Base-by-base conservation (phyloP, 2,329 filamentous ascomycete species). In the Hyphodiscus sp. region DNA sequence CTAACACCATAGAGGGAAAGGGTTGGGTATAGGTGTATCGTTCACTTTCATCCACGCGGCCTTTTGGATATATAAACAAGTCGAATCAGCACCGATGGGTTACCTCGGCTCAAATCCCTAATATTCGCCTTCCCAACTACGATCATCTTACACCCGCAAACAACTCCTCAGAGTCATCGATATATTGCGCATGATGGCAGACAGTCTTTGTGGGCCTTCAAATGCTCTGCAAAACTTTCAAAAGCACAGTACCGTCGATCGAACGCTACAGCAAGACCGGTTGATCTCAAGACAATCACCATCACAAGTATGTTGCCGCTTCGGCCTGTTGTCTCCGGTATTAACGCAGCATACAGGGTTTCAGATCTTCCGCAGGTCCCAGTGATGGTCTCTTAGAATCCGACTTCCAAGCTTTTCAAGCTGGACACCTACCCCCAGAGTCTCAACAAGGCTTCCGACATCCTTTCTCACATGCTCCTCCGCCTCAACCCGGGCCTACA, bases 171-270 rank as follows among this genome's bases (percentile, higher is more conserved):
- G 7, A 43, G 30, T 50, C n/a, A 29, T 20, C 5, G 45, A 46
- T 8, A 46, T 20, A 20, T n/a, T 10, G 19, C 42, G 6, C 65
- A 63, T 19, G 62, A 87, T 87, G 84, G 75, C 80, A 50, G 83
- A 87, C 64, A 76, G 79, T 61, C 73, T 87, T 51, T 89, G 85
- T 68, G 85, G 85, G 53, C 85, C 85, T 15, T 86, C 85, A 10
- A 89, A 87, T 70, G 77, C 85, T 59, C 77, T 89, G 41, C 82
- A 87, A 64, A 85, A 79, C 63, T 84, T 88, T 68, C 82, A 86
- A 67, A 87, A 88, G 69, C 84, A 88, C 70, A 75, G 78, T 11
- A 76, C 80, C 43, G 74, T 80, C 57, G 85, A 89, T 67, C 75
- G 83, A 53, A 85, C 83, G 9, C 73, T 89, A 53, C 85, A 89